A percentile compares a stretch with the other conserved stretches of the same genome.
phyloP scores from a whole-genome alignment of 2,329 filamentous ascomycete genomes.

The Aspergillus transmontanensis region DNA sequence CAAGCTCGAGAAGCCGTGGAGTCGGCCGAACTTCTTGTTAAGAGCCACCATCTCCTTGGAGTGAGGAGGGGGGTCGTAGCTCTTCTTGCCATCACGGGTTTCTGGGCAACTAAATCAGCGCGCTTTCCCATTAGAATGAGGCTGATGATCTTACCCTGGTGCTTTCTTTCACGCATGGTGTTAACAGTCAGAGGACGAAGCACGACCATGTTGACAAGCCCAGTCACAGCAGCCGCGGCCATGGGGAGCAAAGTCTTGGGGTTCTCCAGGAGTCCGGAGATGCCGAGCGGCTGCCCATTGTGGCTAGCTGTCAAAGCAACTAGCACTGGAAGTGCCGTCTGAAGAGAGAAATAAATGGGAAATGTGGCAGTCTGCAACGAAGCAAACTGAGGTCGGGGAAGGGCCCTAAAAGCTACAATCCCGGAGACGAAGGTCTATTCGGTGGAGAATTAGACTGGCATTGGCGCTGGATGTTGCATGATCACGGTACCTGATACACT shows the following conservation, averaged over 20 bases:
- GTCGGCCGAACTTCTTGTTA: conserved; percentile 74
- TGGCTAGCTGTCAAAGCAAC: conserved; percentile 80
- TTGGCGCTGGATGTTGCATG: conserved; percentile 1
- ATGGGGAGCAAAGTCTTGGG: conserved; percentile 69
- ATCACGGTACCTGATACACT: conserved; percentile 72
- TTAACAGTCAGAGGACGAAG: conserved; percentile 75
- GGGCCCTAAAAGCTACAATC: conserved; percentile 72
- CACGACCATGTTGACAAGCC: conserved; percentile 68
- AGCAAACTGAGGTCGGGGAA: conserved; percentile 79
- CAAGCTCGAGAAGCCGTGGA: conserved; percentile 81
- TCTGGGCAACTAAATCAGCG: conserved; percentile 48
- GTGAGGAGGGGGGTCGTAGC: conserved; percentile 76
- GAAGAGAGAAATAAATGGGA: conserved; percentile 79
- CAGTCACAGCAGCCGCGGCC: conserved; percentile 68
- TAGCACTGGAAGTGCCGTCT: conserved; percentile 72
- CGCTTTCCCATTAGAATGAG: neutral
- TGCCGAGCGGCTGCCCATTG: conserved; percentile 33
- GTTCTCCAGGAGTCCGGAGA: conserved; percentile 53
- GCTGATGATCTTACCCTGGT: conserved; percentile 66
- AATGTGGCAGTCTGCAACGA: conserved; percentile 79
- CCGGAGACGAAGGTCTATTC: conserved; percentile 72
- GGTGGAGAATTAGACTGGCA: neutral
- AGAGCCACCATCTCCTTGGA: conserved; percentile 80
- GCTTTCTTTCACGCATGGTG: conserved; percentile 73
- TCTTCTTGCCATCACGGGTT: conserved; percentile 85